These are phyloP conservation scores for Pythium coloratum DNA, from an alignment of 352 stramenopile species.

Conservation along the genomic window DNA sequence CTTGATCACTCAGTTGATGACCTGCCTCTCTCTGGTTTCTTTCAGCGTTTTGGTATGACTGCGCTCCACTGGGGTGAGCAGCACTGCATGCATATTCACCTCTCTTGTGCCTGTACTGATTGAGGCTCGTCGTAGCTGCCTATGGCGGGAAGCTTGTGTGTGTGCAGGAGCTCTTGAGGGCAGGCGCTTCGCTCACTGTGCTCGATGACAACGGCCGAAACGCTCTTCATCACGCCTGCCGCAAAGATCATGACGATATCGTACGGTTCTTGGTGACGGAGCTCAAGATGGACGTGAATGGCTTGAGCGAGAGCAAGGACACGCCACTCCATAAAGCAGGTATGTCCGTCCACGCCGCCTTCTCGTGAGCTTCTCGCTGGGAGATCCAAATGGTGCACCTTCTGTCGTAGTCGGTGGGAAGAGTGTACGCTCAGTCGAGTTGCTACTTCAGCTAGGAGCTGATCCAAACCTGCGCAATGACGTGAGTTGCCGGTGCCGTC, in stretches of 20 bases:
- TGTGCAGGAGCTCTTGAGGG: constrained; percentile 55
- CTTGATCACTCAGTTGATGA: not conserved
- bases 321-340: constrained; percentile 82
- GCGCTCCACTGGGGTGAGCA: constrained; percentile 70
- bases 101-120: not conserved
- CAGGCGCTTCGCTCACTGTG: constrained; percentile 37
- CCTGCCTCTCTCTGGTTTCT: not conserved
- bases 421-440: constrained; percentile 53
- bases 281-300: constrained; percentile 59
- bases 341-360: constrained; percentile 13
- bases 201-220: constrained; percentile 64
- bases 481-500: constrained; percentile 27
- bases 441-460: constrained; percentile 62
- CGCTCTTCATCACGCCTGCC: constrained; percentile 73
- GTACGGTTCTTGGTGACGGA: constrained; percentile 52
- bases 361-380: not conserved
- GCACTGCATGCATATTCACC: not conserved
- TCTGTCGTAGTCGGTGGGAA: constrained; percentile 33
- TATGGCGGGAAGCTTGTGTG: constrained; percentile 60
- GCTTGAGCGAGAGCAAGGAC: constrained; percentile 62
- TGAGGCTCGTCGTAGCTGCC: constrained; percentile 30
- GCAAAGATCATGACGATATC: constrained; percentile 67
- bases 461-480: constrained; percentile 63
- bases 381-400: not conserved
- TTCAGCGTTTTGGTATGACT: constrained; percentile 78